These are phyloP conservation scores for Colletotrichum liriopes DNA, from an alignment of 2,329 filamentous ascomycete species.

Conservation along the genomic window DNA sequence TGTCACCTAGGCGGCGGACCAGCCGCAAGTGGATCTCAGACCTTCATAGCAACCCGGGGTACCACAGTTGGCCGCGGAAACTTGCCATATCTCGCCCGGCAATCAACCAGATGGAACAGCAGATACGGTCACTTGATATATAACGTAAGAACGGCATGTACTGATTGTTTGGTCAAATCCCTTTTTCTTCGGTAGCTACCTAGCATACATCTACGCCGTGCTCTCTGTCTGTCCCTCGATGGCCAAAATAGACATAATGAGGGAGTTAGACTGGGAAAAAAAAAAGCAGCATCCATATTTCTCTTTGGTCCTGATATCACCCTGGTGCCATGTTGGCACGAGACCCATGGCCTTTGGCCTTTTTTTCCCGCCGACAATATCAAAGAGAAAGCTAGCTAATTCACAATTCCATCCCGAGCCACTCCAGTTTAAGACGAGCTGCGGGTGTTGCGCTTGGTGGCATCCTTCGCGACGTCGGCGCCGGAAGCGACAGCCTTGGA, in stretches of 20 bases:
- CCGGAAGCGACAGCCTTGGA: constrained; percentile 72
- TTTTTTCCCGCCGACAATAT: constrained; percentile 25
- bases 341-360: constrained; percentile 15
- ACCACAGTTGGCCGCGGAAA: constrained; percentile 12
- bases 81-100: not conserved
- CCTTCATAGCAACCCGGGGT: not conserved
- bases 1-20: constrained; percentile 19
- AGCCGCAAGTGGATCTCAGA: constrained; percentile 10
- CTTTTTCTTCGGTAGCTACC: constrained; percentile 21
- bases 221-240: constrained; percentile 34
- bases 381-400: constrained; percentile 39
- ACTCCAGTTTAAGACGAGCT: constrained; percentile 64
- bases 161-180: constrained; percentile 24
- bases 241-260: constrained; percentile 39
- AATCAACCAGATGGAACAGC: not conserved
- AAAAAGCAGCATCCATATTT: constrained; percentile 36
- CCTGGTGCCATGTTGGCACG: constrained; percentile 20
- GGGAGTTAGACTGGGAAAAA: constrained; percentile 21
- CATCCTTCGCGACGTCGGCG: constrained; percentile 84
- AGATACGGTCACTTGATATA: not conserved
- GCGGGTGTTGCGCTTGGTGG: constrained; percentile 72
- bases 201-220: constrained; percentile 43
- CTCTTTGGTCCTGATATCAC: constrained; percentile 19
- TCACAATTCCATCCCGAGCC: constrained; percentile 26
- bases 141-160: not conserved